Evolutionary conservation across 352 stramenopile genomes (phyloP).

Genomic region (Globisporangium cylindrosporum): DNA sequence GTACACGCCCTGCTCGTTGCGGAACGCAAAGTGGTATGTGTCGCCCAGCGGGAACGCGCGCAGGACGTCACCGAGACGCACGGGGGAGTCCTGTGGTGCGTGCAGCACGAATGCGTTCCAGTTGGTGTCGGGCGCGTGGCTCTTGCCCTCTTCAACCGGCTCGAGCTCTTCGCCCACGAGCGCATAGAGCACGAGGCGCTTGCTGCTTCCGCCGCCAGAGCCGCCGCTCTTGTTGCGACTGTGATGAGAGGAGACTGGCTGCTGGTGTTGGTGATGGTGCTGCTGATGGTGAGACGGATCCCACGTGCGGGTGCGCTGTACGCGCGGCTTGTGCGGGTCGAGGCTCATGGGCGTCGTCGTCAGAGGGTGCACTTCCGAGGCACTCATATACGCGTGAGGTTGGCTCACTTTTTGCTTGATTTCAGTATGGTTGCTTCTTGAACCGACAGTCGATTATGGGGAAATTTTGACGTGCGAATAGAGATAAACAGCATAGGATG

Average conservation of each 20-base stretch:
- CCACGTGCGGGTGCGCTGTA: slow-evolving; percentile 23
- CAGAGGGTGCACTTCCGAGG: slow-evolving; percentile 27
- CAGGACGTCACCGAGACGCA: slow-evolving; percentile 60
- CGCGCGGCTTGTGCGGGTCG: slow-evolving; percentile 17
- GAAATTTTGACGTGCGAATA: slow-evolving; percentile 10
- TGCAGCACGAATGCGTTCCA: slow-evolving; percentile 74
- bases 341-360: slow-evolving; percentile 20
- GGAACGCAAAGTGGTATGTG: slow-evolving; percentile 76
- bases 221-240: slow-evolving; percentile 4
- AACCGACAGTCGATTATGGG: not conserved
- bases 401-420: not conserved
- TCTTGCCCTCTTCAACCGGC: slow-evolving; percentile 40
- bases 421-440: not conserved
- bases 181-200: slow-evolving; percentile 56
- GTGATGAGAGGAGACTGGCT: slow-evolving; percentile 9
- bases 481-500: not conserved
- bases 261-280: not conserved
- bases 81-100: slow-evolving; percentile 12
- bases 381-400: slow-evolving; percentile 14
- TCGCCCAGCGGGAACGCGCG: slow-evolving; percentile 66
- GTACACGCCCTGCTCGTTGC: slow-evolving; percentile 61
- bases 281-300: slow-evolving; percentile 1
- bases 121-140: slow-evolving; percentile 44
- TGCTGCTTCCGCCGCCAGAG: not conserved
- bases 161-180: slow-evolving; percentile 67